Evolutionary conservation across 345 rosid species (phyloP), one percentile per base, ranked within the genome.

Genomic region (Eucalyptus pauciflora): DNA sequence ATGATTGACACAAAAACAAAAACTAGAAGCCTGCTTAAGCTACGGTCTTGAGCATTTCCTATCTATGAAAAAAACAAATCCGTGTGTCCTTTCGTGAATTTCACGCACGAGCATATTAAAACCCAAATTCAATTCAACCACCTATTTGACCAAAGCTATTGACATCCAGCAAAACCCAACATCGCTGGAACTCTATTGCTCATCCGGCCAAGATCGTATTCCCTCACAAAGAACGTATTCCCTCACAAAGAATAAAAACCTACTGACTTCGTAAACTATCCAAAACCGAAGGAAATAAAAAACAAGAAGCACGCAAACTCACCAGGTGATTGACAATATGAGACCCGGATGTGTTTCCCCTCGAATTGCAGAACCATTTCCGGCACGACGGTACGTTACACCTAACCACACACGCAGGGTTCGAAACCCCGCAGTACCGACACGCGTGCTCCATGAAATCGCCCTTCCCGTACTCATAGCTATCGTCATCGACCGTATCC

Each of bases 321-420:
- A 95, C 99, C 94, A 98, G 92, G 89, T 98, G 99, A 93, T 98
- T 98, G 86, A 98, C 99, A 25, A 98, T 98, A 93, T 98, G 99
- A 83, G 99, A 98, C 51, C 99, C 99, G 1, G 99, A 98, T 46
- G 99, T 98, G 90, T 98, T 98, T 86, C 99, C 99, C 88, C 99
- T 94, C 12, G 99, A 98, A 93, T 98, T 98, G 89, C 99, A 98
- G 89, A 98, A 98, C 99, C 99, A 98, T 92, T 98, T 98, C 86
- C 99, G 93, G 90, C 99, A 98, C 0, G 99, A 98, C 20, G 99
- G 98, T 87, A 97, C 99, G 90, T 98, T 98, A 86, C 99, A 98
- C 91, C 99, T 93, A 52, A 96, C 99, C 56, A 98, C 99, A 71
- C 99, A 98, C 12, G 99, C 97, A 11, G 99, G 99, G 88, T 98